Conservation (phyloP, 1,284 basidiomycete species). For the Cystobasidium pallidum region DNA sequence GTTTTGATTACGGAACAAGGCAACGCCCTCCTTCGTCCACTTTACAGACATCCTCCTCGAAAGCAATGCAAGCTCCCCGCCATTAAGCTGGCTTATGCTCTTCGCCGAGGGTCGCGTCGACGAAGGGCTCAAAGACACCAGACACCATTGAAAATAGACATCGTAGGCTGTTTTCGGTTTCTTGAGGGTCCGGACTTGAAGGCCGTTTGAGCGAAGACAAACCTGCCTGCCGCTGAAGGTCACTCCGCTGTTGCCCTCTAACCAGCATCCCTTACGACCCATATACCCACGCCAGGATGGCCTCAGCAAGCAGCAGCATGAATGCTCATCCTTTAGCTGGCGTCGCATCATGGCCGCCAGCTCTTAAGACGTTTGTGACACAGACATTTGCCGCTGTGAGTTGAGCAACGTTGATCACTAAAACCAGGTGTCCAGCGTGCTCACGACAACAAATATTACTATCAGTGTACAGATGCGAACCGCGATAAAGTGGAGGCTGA, state of each 20-base stretch:
- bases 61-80: no score
- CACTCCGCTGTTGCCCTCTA: neutral
- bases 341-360: slow-evolving; percentile 35
- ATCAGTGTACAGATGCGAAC: slow-evolving; percentile 56
- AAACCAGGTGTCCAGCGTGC: neutral
- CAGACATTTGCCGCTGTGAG: slow-evolving; percentile 50
- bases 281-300: slow-evolving; percentile 6
- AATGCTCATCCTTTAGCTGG: slow-evolving; percentile 10
- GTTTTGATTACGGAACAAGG: no score
- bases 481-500: slow-evolving; percentile 57
- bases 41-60: no score
- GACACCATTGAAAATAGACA: no score
- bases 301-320: slow-evolving; percentile 12
- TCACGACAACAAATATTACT: neutral
- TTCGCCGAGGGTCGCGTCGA: no score
- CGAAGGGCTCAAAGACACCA: no score
- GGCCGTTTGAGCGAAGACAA: no score
- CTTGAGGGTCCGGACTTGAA: no score
- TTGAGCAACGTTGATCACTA: slow-evolving; percentile 50
- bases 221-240: no score
- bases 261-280: neutral
- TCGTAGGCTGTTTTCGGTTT: no score
- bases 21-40: no score
- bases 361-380: slow-evolving; percentile 53
- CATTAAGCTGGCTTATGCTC: no score